Percentiles rank a stretch among this genome's conserved stretches.
phyloP scores from a whole-genome alignment of 352 stramenopile species.

The Globisporangium nodosum region DNA sequence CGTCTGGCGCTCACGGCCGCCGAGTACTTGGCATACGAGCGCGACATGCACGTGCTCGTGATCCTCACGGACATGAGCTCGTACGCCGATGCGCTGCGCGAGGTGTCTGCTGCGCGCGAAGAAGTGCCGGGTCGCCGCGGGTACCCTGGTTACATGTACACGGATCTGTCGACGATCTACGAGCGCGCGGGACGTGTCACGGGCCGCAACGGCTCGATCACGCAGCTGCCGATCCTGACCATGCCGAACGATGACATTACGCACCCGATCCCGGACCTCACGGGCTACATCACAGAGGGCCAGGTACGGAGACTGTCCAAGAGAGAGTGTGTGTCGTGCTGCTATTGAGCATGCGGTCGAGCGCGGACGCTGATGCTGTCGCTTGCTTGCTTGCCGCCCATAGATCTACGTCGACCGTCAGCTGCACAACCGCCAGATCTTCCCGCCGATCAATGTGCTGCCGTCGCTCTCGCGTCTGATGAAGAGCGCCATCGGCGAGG shows the following conservation, averaged over 20 bases:
- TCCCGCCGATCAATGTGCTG: constrained; percentile 99
- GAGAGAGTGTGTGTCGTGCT: too few species aligned
- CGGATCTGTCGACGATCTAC: constrained; percentile 99
- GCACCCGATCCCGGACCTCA: constrained; percentile 99
- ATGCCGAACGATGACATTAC: constrained; percentile 99
- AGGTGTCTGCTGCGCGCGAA: constrained; percentile 93
- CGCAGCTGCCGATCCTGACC: constrained; percentile 98
- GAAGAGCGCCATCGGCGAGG: constrained; percentile 99
- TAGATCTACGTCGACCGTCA: constrained; percentile 97
- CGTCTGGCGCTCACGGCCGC: constrained; percentile 97
- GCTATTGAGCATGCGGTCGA: too few species aligned
- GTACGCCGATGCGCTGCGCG: constrained; percentile 97
- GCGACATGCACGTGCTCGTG: constrained; percentile 98
- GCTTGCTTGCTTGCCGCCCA: constrained; percentile 5
- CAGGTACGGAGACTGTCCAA: constrained; percentile 53
- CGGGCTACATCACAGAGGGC: constrained; percentile 99
- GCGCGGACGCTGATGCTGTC: background rate
- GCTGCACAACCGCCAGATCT: constrained; percentile 98
- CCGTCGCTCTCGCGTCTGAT: constrained; percentile 98
- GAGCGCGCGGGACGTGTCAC: constrained; percentile 96
- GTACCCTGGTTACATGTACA: constrained; percentile 99
- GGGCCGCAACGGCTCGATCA: constrained; percentile 98
- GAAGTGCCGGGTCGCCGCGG: constrained; percentile 97
- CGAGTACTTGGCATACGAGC: constrained; percentile 99
- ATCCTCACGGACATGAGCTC: constrained; percentile 99